Conservation (phyloP, 2,329 filamentous ascomycete genomes). For the Juglanconis juglandina region DNA sequence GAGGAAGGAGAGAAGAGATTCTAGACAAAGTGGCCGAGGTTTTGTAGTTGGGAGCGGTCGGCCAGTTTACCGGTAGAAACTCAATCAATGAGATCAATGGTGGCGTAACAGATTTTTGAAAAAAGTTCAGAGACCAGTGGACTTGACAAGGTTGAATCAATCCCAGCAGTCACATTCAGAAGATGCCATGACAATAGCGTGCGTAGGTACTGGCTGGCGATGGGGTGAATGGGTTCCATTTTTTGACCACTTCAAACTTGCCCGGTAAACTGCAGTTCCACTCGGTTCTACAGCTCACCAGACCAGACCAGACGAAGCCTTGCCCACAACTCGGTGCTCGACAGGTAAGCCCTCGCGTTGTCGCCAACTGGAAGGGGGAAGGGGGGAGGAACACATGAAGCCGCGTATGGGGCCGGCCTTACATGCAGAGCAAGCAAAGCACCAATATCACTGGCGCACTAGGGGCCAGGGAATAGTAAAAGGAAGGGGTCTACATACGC, state of each 20-base stretch:
- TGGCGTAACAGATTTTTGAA: neutral
- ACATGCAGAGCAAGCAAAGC: neutral
- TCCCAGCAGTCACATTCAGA: neutral
- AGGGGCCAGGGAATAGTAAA: slow-evolving; percentile 4
- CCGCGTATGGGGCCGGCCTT: too few species aligned
- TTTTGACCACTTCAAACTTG: neutral
- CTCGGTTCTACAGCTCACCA: neutral
- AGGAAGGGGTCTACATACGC: slow-evolving; percentile 60
- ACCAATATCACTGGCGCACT: neutral
- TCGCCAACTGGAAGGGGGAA: too few species aligned
- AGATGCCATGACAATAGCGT: too few species aligned
- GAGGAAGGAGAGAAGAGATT: slow-evolving; percentile 4
- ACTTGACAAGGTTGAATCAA: neutral
- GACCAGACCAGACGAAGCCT: neutral
- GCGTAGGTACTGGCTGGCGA: neutral
- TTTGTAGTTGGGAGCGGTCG: neutral
- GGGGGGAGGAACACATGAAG: too few species aligned
- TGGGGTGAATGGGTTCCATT: neutral
- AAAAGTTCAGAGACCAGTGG: neutral
- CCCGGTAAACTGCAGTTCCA: neutral
- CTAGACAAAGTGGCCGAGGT: neutral
- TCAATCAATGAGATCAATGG: neutral
- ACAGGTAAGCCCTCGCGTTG: too few species aligned
- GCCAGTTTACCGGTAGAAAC: neutral
- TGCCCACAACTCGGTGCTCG: neutral